Conservation (phyloP, 2,329 filamentous ascomycete genomes). For the Didymella arachidicola region DNA sequence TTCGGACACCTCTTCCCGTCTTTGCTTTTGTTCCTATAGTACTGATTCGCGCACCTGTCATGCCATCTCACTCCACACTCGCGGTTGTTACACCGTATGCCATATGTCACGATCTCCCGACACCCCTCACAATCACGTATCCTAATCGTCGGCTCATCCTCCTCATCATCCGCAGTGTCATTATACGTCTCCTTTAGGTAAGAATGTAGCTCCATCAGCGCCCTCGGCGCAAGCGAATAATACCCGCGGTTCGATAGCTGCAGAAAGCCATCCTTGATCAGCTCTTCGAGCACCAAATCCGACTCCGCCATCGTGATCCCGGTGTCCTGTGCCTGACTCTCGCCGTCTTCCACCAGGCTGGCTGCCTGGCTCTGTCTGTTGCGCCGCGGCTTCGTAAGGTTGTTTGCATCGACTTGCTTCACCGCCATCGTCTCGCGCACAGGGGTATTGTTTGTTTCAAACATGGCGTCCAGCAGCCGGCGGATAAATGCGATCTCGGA, state of each 20-base stretch:
- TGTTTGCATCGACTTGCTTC: slow-evolving; percentile 78
- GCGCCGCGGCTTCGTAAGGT: slow-evolving; percentile 62
- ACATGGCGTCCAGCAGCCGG: slow-evolving; percentile 87
- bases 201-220: slow-evolving; percentile 80
- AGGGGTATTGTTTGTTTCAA: slow-evolving; percentile 82
- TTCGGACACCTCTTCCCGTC: slow-evolving; percentile 40
- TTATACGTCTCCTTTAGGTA: slow-evolving; percentile 95
- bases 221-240: slow-evolving; percentile 78
- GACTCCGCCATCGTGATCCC: slow-evolving; percentile 79
- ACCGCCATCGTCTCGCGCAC: slow-evolving; percentile 86
- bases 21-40: slow-evolving; percentile 32
- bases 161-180: slow-evolving; percentile 61
- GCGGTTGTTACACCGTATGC: slow-evolving; percentile 39
- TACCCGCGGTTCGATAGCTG: slow-evolving; percentile 75
- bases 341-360: slow-evolving; percentile 19
- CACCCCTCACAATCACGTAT: slow-evolving; percentile 91
- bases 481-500: slow-evolving; percentile 93
- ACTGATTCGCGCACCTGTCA: slow-evolving; percentile 45
- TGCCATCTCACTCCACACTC: slow-evolving; percentile 46
- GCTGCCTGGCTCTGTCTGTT: slow-evolving; percentile 41
- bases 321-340: slow-evolving; percentile 53
- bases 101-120: slow-evolving; percentile 83
- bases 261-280: slow-evolving; percentile 86
- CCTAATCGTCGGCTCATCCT: slow-evolving; percentile 60
- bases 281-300: slow-evolving; percentile 71